Base-by-base conservation (phyloP, 495 filamentous ascomycete species). In the Friedmanniomyces simplex region DNA sequence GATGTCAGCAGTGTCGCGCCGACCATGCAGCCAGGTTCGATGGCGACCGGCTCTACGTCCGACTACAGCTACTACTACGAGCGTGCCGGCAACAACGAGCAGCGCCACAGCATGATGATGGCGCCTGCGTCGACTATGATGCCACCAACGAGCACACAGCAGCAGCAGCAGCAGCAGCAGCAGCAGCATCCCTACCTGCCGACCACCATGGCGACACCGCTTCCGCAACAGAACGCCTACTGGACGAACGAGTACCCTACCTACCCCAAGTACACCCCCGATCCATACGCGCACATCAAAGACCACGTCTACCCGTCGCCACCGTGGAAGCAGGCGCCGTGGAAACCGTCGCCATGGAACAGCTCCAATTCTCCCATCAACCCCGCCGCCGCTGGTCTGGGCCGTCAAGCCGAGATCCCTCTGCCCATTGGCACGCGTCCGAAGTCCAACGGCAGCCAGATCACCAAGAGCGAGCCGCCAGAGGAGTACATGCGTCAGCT, bases 61-160 rank as follows among this genome's bases (percentile, higher is more conserved):
- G 59, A 61, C 28, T 61, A 61, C 41, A 26, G 21, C 53, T 61
- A 22, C 41, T 61, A 57, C 39, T 57, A 56, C 42, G 54, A 61
- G 30, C 59, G 59, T 26, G 16, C 10, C 21, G 28, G 46, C 26
- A 45, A 42, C 36, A 36, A 54, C 26, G 3, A 36, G 6, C 46
- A 24, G 46, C 21, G 39, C 39, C 39, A 43, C 39, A 43, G 39
- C 39, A 43, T 45, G 21, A 45, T 45, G 41, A 45, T 22, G 16
- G 16, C 41, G 20, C 46, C 18, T 3, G 25, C 25, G 46, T 18
- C 46, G 46, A 21, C 46, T 30, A 49, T 49, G 12, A 25, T 49
- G 46, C 3, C 41, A 45, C 41, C 3, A 16, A 45, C 41, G 16
- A n/a, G 16, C 16, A 22, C 41, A 32, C 41, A 45, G 6, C 41